Percentiles rank a stretch among this genome's conserved stretches.
These are phyloP conservation scores for Cryptosporidium parvum DNA, from an alignment of 169 alveolate species.

Conservation along the genomic window DNA sequence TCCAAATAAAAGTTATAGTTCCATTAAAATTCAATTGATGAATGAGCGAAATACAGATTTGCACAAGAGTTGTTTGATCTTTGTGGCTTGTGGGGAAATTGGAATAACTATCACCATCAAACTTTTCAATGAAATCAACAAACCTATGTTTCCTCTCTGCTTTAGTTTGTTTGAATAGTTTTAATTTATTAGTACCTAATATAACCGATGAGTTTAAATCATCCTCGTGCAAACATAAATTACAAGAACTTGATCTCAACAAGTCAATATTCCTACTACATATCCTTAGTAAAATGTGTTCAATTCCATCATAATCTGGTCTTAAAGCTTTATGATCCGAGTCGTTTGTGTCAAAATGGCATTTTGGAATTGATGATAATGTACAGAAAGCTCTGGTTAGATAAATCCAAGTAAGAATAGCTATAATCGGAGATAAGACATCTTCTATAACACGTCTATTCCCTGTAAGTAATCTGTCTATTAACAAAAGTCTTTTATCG, in stretches of 20 bases:
- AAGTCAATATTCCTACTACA: constrained; percentile 9
- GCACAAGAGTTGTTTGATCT: constrained; percentile 45
- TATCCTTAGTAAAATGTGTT: constrained; percentile 11
- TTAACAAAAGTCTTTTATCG: constrained; percentile 21
- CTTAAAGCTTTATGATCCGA: neutral
- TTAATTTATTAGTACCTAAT: constrained; percentile 10
- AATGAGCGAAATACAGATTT: constrained; percentile 10
- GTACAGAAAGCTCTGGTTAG: constrained; percentile 40
- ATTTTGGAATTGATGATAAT: constrained; percentile 23
- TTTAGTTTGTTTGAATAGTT: neutral
- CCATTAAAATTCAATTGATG: neutral
- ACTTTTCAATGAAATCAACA: neutral
- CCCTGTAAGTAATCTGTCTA: constrained; percentile 16
- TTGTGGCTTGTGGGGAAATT: constrained; percentile 17
- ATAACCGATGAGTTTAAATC: constrained; percentile 25
- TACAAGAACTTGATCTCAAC: neutral
- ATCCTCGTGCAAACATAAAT: constrained; percentile 29
- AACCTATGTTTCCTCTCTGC: constrained; percentile 5
- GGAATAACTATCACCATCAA: constrained; percentile 1
- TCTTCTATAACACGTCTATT: neutral
- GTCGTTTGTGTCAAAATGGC: constrained; percentile 6
- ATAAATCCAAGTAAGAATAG: constrained; percentile 47
- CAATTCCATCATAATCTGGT: constrained; percentile 58
- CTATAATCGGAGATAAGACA: constrained; percentile 17
- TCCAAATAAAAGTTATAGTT: constrained; percentile 21